Base-by-base conservation (phyloP, 2,329 filamentous ascomycete species). In the Elsinoe perseae region DNA sequence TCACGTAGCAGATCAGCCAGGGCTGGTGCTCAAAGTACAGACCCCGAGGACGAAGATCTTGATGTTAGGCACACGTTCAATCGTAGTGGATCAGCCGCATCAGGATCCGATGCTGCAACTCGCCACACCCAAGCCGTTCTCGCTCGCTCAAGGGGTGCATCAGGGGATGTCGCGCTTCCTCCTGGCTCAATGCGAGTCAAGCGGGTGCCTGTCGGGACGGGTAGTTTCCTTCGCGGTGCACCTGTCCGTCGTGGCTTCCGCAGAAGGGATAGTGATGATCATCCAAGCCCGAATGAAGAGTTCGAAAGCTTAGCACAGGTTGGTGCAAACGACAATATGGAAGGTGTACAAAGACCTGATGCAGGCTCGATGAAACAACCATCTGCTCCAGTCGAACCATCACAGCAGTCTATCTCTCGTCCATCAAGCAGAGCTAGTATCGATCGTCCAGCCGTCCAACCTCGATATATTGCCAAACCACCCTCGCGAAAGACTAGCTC, bases 121-220 rank as follows among this genome's bases (percentile, higher is more conserved):
- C 58, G 65, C 58, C 67, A 69, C 52, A 65, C 61, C 3, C 60
- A 62, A 1, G 66, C 80, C 2, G 79, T 78, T 1, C 71, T 75
- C 42, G 74, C 74, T 32, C 74, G 76, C 50, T 75, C 70, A 14
- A 75, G 78, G 32, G 75, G 77, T 54, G 50, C 61, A 7, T 66
- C 69, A 50, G 82, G 82, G 2, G 85, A 90, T 21, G 83, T 86
- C 30, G 72, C 74, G 30, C 84, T 81, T 12, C 73, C 82, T 1
- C 86, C 88, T 59, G 84, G 85, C 63, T 89, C 88, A 0, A 81
- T 90, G 77, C 81, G 89, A 4, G 76, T 91, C 58, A 92, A 91
- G 71, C 78, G 87, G 59, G 81, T 89, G 12, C 85, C 85, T 14
- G 87, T 88, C 69, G 77, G 86, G 6, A 81, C 85, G 2, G 89